Evolutionary conservation across 805 yeast species (phyloP), one percentile per base, ranked within the genome.

Genomic region (Wickerhamomyces chambardii): DNA sequence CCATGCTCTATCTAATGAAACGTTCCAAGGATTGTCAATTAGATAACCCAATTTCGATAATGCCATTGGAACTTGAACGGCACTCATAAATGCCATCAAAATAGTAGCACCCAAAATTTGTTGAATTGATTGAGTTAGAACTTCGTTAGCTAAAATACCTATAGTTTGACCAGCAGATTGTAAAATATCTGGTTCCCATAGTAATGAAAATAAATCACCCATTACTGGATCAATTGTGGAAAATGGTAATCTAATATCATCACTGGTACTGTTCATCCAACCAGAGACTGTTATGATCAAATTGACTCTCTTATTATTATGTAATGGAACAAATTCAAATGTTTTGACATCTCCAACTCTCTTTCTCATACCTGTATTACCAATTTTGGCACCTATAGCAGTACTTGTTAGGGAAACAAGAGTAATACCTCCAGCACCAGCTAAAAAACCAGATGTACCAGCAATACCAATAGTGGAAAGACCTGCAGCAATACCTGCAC

Each of bases 151-250:
- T 38, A 92, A 68, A 48, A 92, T 89, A 42, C 77, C 75, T 43
- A 92, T 90, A 0, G 98, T 92, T 57, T 92, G 97, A 53, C 99
- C 99, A 73, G 84, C 86, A 36, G 95, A 83, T 42, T 77, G 80
- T 48, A 92, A 75, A 92, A 92, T 85, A 45, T 92, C 98, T 0
- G 99, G 99, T 57, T 92, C 99, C 98, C 98, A 92, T 32, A 84
- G 63, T 7, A 92, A 65, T 1, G 97, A 86, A 48, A 82, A 84
- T 45, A 92, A 61, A 55, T 92, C 99, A 15, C 99, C 99, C 90
- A 90, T 87, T 0, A 90, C 85, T 0, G 98, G 98, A 52, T 94
- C 98, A 8, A 92, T 84, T 0, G 98, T 92, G 1, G 95, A 84
- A 53, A 89, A 92, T 2, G 98, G 98, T 42, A 92, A 69, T 52